Percentiles rank a stretch among this genome's conserved stretches.
phyloP scores from a whole-genome alignment of 371 early-diverging fungal genomes.

The Capillidium heterosporum region DNA sequence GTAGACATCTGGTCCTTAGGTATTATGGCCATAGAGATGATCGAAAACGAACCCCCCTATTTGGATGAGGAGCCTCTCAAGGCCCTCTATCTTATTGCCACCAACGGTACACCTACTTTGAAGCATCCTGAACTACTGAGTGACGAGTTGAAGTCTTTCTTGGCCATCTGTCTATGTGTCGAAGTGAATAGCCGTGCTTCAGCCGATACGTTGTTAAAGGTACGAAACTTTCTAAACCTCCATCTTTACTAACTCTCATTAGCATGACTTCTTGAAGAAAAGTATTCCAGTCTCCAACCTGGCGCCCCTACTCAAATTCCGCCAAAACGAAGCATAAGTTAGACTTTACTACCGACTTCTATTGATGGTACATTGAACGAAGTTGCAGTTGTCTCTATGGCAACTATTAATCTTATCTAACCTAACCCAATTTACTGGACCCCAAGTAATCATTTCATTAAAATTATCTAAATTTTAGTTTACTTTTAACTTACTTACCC shows the following conservation, averaged over 20 bases:
- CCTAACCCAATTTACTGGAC: no score
- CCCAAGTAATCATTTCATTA: no score
- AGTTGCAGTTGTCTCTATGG: no score
- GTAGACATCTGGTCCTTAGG: constrained; percentile 90
- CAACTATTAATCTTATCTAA: no score
- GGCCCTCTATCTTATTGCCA: constrained; percentile 91
- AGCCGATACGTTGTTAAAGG: constrained; percentile 31
- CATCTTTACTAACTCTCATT: background rate
- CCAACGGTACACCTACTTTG: constrained; percentile 89
- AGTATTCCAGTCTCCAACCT: constrained; percentile 12
- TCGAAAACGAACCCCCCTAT: constrained; percentile 95
- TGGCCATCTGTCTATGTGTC: constrained; percentile 75
- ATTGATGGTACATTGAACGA: no score
- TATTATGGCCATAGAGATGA: constrained; percentile 95
- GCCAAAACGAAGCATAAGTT: background rate
- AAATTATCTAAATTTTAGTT: no score
- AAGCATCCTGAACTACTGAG: constrained; percentile 71
- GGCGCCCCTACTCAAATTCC: constrained; percentile 7
- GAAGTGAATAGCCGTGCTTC: constrained; percentile 73
- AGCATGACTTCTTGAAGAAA: constrained; percentile 22
- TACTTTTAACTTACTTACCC: no score
- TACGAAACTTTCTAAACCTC: background rate
- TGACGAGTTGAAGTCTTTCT: constrained; percentile 62
- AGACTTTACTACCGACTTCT: no score
- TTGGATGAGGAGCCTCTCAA: constrained; percentile 85